phyloP scores from a whole-genome alignment of 1,284 basidiomycete species.

The Fomitopsis schrenkii region DNA sequence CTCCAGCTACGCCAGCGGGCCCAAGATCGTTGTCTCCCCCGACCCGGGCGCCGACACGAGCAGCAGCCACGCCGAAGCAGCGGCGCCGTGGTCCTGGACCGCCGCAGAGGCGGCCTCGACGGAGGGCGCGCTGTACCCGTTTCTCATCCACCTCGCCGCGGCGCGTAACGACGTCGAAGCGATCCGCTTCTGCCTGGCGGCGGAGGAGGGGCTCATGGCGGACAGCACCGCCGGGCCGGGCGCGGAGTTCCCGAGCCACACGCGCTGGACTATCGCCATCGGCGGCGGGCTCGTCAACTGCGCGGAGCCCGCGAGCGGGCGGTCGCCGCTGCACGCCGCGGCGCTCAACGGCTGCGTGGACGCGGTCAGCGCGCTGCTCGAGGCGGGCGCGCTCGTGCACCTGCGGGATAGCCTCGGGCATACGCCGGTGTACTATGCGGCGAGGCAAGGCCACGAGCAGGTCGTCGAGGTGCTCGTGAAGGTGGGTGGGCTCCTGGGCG shows the following conservation, averaged over 20 bases:
- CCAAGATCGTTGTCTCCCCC: conserved; percentile 40
- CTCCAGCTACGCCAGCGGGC: conserved; percentile 30
- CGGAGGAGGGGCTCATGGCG: conserved; percentile 19
- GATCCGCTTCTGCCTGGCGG: conserved; percentile 53
- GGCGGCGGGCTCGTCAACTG: conserved; percentile 69
- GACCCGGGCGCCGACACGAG: conserved; percentile 28
- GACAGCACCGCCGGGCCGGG: conserved; percentile 3
- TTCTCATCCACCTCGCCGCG: conserved; percentile 74
- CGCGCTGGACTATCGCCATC: conserved; percentile 27
- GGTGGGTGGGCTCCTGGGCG: conserved; percentile 72
- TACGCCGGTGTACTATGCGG: conserved; percentile 80
- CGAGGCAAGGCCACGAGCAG: conserved; percentile 57
- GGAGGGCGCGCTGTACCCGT: conserved; percentile 67
- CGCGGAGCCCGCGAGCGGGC: conserved; percentile 62
- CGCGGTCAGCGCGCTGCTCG: conserved; percentile 60
- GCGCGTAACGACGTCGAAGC: conserved; percentile 62
- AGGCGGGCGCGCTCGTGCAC: conserved; percentile 85
- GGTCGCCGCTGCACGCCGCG: conserved; percentile 80
- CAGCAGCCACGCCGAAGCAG: conserved; percentile 37
- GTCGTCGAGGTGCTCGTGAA: conserved; percentile 67
- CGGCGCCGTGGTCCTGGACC: conserved; percentile 75
- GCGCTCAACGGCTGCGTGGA: conserved; percentile 61
- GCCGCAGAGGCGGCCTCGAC: conserved; percentile 65
- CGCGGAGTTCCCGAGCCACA: conserved; percentile 4
- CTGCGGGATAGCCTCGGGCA: conserved; percentile 75